Evolutionary conservation across 495 filamentous ascomycete genomes (phyloP).

Genomic region (Aspergillus incahuasiensis): DNA sequence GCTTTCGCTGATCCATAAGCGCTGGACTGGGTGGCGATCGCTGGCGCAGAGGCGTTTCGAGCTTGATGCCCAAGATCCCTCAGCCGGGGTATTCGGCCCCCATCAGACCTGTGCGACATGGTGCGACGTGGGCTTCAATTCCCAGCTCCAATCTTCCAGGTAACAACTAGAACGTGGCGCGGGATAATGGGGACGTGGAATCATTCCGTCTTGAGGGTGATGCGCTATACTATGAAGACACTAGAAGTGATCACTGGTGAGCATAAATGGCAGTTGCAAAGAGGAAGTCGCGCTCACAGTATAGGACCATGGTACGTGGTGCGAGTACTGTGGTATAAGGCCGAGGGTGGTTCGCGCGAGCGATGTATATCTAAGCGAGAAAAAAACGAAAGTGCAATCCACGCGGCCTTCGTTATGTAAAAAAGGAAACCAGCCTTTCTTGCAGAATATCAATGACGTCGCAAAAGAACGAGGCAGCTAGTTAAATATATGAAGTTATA

Average conservation of each 20-base stretch:
- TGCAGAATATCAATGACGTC: slow-evolving; percentile 3
- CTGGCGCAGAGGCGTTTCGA: slow-evolving; percentile 25
- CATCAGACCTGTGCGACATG: slow-evolving; percentile 37
- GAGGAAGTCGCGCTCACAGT: background rate
- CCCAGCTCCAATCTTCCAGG: slow-evolving; percentile 27
- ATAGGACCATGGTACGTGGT: background rate
- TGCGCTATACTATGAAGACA: slow-evolving; percentile 1
- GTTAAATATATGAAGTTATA: slow-evolving; percentile 9
- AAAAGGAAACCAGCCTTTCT: slow-evolving; percentile 1
- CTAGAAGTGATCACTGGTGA: slow-evolving; percentile 7
- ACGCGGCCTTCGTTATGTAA: background rate
- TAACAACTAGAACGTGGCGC: slow-evolving; percentile 23
- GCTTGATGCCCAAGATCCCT: slow-evolving; percentile 23
- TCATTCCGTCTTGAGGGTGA: slow-evolving; percentile 30
- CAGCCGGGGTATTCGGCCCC: slow-evolving; percentile 31
- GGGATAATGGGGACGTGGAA: slow-evolving; percentile 22
- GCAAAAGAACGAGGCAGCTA: background rate
- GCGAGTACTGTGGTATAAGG: background rate
- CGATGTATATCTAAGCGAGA: slow-evolving; percentile 8
- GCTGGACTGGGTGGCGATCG: slow-evolving; percentile 15
- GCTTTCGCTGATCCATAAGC: slow-evolving; percentile 12
- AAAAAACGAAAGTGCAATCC: background rate
- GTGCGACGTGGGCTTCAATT: slow-evolving; percentile 25
- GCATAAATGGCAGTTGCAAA: background rate
- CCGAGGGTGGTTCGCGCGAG: background rate